phyloP scores from a whole-genome alignment of 495 filamentous ascomycete genomes.

The Evernia prunastri region DNA sequence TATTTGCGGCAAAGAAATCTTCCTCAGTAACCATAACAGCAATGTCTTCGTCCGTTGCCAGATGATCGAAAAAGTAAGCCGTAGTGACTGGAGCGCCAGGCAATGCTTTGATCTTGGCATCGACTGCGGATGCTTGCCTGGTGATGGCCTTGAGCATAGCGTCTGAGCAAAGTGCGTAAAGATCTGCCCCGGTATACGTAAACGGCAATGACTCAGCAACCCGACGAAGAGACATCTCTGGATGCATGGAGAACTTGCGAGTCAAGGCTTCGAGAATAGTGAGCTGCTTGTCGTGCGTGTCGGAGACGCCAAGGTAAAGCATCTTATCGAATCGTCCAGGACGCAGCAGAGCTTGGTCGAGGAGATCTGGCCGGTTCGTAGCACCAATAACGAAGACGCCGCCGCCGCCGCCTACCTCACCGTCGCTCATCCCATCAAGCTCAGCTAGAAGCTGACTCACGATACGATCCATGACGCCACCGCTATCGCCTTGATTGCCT shows the following conservation, averaged over 20 bases:
- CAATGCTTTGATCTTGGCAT: constrained; percentile 65
- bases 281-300: constrained; percentile 93
- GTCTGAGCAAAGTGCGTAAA: constrained; percentile 94
- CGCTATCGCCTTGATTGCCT: constrained; percentile 95
- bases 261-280: constrained; percentile 92
- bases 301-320: constrained; percentile 92
- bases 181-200: constrained; percentile 94
- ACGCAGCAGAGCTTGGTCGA: constrained; percentile 84
- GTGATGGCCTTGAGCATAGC: constrained; percentile 98
- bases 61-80: constrained; percentile 91
- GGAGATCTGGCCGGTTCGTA: constrained; percentile 88
- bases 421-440: constrained; percentile 94
- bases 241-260: constrained; percentile 81
- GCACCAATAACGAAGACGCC: constrained; percentile 98
- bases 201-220: constrained; percentile 79
- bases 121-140: constrained; percentile 75
- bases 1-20: constrained; percentile 74
- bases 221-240: constrained; percentile 61
- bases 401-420: constrained; percentile 71
- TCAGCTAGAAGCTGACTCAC: constrained; percentile 93
- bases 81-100: constrained; percentile 61
- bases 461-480: constrained; percentile 98
- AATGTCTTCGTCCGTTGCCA: constrained; percentile 74
- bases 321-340: constrained; percentile 98
- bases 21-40: constrained; percentile 79